Evolutionary conservation across 2,329 filamentous ascomycete species (phyloP), one percentile per base, ranked within the genome.

Genomic region (Alternaria consortialis): DNA sequence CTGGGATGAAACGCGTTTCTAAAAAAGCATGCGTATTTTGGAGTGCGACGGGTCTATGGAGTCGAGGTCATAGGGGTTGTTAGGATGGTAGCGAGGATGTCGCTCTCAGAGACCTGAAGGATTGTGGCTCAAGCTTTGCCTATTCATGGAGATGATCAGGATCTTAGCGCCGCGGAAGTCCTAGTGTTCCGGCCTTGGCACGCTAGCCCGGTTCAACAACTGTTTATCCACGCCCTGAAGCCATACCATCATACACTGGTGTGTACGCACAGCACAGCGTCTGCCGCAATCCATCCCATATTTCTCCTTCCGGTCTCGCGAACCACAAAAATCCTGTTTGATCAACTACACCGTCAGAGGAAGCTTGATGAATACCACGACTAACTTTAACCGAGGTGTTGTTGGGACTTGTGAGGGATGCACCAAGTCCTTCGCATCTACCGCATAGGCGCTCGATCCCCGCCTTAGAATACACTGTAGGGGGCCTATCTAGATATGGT

Each of bases 121-220:
- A 46, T 27, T 27, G 32, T 58, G 39, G 55, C 48, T 46, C 34
- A 5, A 32, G 55, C 55, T 46, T 53, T 39, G 23, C 29, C 37
- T 20, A 36, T 53, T n/a, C 29, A 13, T 32, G 36, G 23, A 55
- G 32, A 39, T 37, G 32, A 25, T 25, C 37, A 44, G 36, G 42
- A 58, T 25, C 25, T 20, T 13, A 36, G 58, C 27, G 46, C 46
- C 46, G 58, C 44, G 46, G 58, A 52, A 34, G 44, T 36, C 46
- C 12, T 27, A 3, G 8, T 17, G 17, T 34, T 20, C 46, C 11
- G 31, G 23, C 8, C 58, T 56, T 60, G 58, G 58, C 58, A 46
- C 46, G 39, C 53, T 52, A 60, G 17, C 25, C 15, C 32, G 44
- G 53, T 9, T 56, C 58, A 56, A 46, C 58, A 56, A 46, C 34